These are phyloP conservation scores for Salvia rosmarinus DNA, from an alignment of 257 asterid genomes.

Conservation along the genomic window DNA sequence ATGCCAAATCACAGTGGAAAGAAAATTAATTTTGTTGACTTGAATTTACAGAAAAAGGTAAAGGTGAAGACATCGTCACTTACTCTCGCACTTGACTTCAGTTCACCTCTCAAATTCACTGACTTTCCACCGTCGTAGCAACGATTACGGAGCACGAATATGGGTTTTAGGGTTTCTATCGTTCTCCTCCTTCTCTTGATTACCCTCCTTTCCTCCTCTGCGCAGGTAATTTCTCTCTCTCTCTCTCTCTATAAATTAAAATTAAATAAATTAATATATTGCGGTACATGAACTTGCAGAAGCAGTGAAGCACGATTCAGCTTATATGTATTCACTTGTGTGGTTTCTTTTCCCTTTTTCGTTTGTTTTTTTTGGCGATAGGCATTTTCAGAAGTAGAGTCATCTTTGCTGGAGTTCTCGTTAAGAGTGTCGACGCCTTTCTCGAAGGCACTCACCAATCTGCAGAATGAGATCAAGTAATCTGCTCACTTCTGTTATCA, in stretches of 20 bases:
- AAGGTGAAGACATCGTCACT: conserved; percentile 6
- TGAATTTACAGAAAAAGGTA: conserved; percentile 18
- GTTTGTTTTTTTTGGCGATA: conserved; percentile 17
- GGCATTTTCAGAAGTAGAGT: conserved; percentile 32
- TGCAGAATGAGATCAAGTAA: conserved; percentile 67
- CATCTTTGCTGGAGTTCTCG: conserved; percentile 20
- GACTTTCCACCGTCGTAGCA: conserved; percentile 9
- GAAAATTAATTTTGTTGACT: not conserved
- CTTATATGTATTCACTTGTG: not conserved
- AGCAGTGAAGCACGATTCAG: conserved; percentile 1
- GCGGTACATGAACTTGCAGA: conserved; percentile 15
- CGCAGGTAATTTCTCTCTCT: conserved; percentile 43
- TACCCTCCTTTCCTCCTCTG: conserved; percentile 39
- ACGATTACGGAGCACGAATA: conserved; percentile 31
- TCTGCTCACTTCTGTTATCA: not conserved
- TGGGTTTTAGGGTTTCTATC: conserved; percentile 39
- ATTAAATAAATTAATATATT: not conserved
- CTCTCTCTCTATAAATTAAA: not conserved
- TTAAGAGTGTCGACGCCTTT: conserved; percentile 49
- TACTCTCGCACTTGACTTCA: not conserved
- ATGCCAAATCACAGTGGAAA: not conserved
- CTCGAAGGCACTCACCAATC: conserved; percentile 58
- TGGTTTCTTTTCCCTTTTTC: not conserved
- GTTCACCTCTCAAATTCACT: conserved; percentile 20
- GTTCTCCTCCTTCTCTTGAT: conserved; percentile 39